Conservation (phyloP, 805 yeast species). For the Vanderwaltozyma polyspora region DNA sequence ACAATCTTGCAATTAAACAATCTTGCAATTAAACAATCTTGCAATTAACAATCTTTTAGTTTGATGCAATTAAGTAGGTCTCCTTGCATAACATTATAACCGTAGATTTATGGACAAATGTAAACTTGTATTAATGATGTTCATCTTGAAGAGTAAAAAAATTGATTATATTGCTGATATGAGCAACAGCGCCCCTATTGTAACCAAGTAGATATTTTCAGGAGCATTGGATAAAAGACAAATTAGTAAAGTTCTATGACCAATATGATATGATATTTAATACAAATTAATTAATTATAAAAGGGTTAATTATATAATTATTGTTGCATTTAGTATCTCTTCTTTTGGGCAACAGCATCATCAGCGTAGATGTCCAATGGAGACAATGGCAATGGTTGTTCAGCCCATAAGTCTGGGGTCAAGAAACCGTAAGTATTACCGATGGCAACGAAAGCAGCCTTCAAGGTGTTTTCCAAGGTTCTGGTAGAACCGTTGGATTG, state of each 20-base stretch:
- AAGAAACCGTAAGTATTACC: slow-evolving; percentile 99
- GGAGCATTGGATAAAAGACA: no score
- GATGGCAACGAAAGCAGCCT: slow-evolving; percentile 98
- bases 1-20: neutral
- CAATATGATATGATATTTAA: neutral
- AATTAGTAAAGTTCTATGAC: no score
- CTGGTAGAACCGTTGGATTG: slow-evolving; percentile 98
- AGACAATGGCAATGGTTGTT: slow-evolving; percentile 71
- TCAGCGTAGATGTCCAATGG: slow-evolving; percentile 94
- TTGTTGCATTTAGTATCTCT: slow-evolving; percentile 48
- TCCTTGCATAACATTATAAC: no score
- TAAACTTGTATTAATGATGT: no score
- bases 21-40: no score
- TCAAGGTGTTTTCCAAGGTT: slow-evolving; percentile 98
- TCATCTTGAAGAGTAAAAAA: no score
- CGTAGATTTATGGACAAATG: no score
- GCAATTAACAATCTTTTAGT: no score
- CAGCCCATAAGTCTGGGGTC: slow-evolving; percentile 98
- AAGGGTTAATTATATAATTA: neutral
- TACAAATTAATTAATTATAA: neutral
- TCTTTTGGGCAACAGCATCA: slow-evolving; percentile 64
- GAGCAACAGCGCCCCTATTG: no score
- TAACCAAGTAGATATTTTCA: no score
- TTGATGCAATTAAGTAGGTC: no score
- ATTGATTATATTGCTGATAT: no score